phyloP scores from a whole-genome alignment of 441 rosid genomes.

The Geranium incanum region DNA sequence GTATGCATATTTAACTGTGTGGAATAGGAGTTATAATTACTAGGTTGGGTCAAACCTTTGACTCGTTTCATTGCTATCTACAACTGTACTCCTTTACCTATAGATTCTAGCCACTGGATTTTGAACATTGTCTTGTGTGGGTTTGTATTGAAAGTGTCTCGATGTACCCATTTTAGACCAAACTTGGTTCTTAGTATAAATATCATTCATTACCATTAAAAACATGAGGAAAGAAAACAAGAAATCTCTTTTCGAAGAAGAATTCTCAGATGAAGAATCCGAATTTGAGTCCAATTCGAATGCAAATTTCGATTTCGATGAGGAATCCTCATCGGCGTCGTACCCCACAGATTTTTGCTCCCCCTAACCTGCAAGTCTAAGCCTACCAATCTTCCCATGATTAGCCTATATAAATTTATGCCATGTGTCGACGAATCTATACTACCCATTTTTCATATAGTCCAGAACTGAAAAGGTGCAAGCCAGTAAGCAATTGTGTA shows the following conservation, averaged over 20 bases:
- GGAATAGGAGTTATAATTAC: not conserved
- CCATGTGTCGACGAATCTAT: too few relatives aligned
- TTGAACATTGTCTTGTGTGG: not conserved
- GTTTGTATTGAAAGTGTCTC: not conserved
- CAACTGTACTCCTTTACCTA: not conserved
- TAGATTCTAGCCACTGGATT: slow-evolving; percentile 5
- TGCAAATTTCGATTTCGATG: too few relatives aligned
- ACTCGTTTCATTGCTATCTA: not conserved
- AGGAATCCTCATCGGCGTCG: too few relatives aligned
- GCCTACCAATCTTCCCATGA: not conserved
- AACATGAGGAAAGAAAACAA: too few relatives aligned
- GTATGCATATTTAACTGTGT: not conserved
- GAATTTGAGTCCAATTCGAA: too few relatives aligned
- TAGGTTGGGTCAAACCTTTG: not conserved
- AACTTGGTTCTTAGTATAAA: not conserved
- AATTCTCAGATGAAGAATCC: too few relatives aligned
- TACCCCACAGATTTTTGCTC: too few relatives aligned
- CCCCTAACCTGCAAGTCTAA: not conserved
- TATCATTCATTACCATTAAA: not conserved
- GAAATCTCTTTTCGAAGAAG: too few relatives aligned
- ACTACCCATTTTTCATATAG: too few relatives aligned
- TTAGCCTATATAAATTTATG: not conserved
- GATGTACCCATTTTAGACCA: slow-evolving; percentile 1
- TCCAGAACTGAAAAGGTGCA: too few relatives aligned
- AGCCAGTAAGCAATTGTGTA: too few relatives aligned